Base-by-base conservation (phyloP, 1,284 basidiomycete genomes). In the Marasmius fiardii region DNA sequence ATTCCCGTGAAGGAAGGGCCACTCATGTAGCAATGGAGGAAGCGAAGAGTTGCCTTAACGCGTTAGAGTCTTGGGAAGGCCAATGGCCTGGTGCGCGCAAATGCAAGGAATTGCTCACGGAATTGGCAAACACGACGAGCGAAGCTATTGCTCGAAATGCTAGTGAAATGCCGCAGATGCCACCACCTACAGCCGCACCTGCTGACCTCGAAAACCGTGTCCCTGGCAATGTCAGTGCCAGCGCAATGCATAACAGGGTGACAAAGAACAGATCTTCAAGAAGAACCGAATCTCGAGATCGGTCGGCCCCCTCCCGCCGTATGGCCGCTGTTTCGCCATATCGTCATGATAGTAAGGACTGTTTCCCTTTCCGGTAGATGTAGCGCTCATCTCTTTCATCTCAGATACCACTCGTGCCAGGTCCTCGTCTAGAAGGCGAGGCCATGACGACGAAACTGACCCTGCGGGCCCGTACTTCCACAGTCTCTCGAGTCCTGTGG, bases 81-180 rank as follows among this genome's bases (percentile, higher is more conserved):
- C 81, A 85, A 52, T 95, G 93, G 93, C 92, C 92, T 18, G 92
- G 92, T 20, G 90, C 90, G 55, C 80, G 83, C 45, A 93, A 94
- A 71, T 90, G 92, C 74, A 92, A 86, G 68, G 88, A 92, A 61
- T 70, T 91, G 24, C 78, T 91, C 47, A 72, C 78, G 45, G 89
- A 91, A 60, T 74, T 91, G 51, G 79, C 81, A 28, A 82, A 71
- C 48, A 91, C 86, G 4, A 85, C 88, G 2, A 80, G 71, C 47
- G 85, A 88, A 54, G 88, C 86, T 41, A 83, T 89, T 50, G 69
- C 69, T 23, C 74, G 77, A 60, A 65, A 66, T 24, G 60, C 63
- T 11, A 63, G 57, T 50, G 70, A 69, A 26, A 65, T 68, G 28
- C 67, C 6, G 64, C 62, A 33, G 52, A 68, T 53, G 58, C 68